A percentile compares a stretch with the other conserved stretches of the same genome.
Conservation (phyloP, 805 yeast genomes). For the Wickerhamiella sergipiensis region DNA sequence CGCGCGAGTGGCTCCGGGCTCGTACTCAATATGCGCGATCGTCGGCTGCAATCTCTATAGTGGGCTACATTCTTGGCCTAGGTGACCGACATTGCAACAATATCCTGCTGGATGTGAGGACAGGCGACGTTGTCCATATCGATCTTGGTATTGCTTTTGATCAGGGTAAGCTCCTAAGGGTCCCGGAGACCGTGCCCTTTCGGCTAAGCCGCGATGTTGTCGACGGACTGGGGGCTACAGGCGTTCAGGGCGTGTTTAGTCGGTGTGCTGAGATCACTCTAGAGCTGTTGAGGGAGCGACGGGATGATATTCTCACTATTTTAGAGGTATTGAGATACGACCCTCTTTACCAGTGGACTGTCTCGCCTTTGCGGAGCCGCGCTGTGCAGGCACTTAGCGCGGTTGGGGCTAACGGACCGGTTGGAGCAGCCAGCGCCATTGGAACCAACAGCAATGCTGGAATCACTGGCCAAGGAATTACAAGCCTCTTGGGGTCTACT, state of each 20-base stretch:
- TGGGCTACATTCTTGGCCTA: slow-evolving; percentile 77
- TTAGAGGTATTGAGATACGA: slow-evolving; percentile 81
- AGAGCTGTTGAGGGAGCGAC: slow-evolving; percentile 48
- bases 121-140: slow-evolving; percentile 91
- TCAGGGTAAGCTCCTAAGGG: slow-evolving; percentile 68
- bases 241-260: slow-evolving; percentile 63
- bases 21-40: slow-evolving; percentile 59
- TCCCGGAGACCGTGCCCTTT: slow-evolving; percentile 92
- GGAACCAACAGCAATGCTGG: too few relatives aligned
- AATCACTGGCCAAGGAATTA: too few relatives aligned
- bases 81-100: slow-evolving; percentile 95
- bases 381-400: background rate
- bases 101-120: slow-evolving; percentile 59
- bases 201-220: slow-evolving; percentile 78
- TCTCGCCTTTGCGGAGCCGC: slow-evolving; percentile 53
- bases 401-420: background rate
- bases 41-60: slow-evolving; percentile 70
- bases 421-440: too few relatives aligned
- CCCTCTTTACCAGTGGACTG: slow-evolving; percentile 83
- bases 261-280: slow-evolving; percentile 63
- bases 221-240: slow-evolving; percentile 88
- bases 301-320: slow-evolving; percentile 61
- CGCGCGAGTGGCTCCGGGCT: slow-evolving; percentile 62
- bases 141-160: slow-evolving; percentile 96
- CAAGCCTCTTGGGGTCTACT: background rate